phyloP scores from a whole-genome alignment of 768 basidiomycete genomes.

The Hirschioporus abietinus region DNA sequence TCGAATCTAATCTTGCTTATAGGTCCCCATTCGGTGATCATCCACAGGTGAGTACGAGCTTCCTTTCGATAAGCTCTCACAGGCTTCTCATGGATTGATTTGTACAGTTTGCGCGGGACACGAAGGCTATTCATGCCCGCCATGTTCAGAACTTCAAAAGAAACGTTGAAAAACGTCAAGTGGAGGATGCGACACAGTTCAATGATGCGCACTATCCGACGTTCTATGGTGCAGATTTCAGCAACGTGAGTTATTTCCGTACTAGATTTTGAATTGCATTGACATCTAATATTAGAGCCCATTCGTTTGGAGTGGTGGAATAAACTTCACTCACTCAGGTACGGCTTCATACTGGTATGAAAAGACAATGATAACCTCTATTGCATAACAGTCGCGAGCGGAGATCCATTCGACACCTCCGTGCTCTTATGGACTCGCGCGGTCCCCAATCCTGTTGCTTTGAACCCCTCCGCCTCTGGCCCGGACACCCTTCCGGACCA shows the following conservation, averaged over 20 bases:
- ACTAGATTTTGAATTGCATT: background rate
- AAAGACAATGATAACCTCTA: background rate
- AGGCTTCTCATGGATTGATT: background rate
- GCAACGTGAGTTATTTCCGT: slow-evolving; percentile 30
- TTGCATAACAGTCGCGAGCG: slow-evolving; percentile 38
- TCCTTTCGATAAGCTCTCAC: slow-evolving; percentile 14
- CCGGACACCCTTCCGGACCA: slow-evolving; percentile 33
- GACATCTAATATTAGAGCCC: slow-evolving; percentile 27
- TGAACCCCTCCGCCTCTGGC: slow-evolving; percentile 17
- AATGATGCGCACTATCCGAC: slow-evolving; percentile 44
- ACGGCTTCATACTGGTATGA: slow-evolving; percentile 6
- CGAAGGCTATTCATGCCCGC: slow-evolving; percentile 30
- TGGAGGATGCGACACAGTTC: slow-evolving; percentile 31
- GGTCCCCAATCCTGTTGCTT: slow-evolving; percentile 26
- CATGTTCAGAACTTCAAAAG: slow-evolving; percentile 23
- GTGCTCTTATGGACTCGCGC: slow-evolving; percentile 57
- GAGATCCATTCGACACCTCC: slow-evolving; percentile 49
- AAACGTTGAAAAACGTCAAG: slow-evolving; percentile 27
- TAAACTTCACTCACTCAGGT: slow-evolving; percentile 47
- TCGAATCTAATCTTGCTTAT: slow-evolving; percentile 38
- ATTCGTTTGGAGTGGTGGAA: slow-evolving; percentile 42
- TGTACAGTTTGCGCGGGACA: slow-evolving; percentile 35
- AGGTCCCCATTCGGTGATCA: slow-evolving; percentile 31
- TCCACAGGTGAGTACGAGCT: slow-evolving; percentile 17
- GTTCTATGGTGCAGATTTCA: slow-evolving; percentile 44